Conservation (phyloP, 2,329 filamentous ascomycete species). For the Xylariaceae sp. region DNA sequence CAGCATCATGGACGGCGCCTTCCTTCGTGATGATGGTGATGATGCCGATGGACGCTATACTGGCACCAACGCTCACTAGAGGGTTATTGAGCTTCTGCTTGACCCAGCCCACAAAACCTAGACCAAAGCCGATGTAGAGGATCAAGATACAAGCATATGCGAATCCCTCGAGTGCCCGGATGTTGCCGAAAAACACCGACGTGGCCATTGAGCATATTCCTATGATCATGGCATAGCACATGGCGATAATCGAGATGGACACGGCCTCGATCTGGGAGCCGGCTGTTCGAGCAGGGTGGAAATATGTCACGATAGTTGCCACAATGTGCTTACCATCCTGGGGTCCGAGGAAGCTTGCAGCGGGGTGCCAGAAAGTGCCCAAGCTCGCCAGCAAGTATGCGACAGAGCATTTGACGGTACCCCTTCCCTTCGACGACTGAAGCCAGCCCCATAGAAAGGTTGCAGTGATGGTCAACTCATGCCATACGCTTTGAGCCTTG, state of each 20-base stretch:
- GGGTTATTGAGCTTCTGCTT: conserved; percentile 75
- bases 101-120: conserved; percentile 84
- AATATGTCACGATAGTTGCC: conserved; percentile 90
- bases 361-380: conserved; percentile 71
- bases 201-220: conserved; percentile 84
- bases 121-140: conserved; percentile 76
- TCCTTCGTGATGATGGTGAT: conserved; percentile 91
- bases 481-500: conserved; percentile 31
- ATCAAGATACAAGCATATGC: conserved; percentile 76
- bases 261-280: conserved; percentile 88
- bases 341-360: conserved; percentile 69
- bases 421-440: conserved; percentile 66
- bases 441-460: conserved; percentile 53
- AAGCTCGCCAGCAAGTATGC: conserved; percentile 83
- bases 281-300: conserved; percentile 78
- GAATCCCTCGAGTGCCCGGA: conserved; percentile 58
- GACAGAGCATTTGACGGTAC: conserved; percentile 83
- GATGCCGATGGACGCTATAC: conserved; percentile 78
- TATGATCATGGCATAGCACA: conserved; percentile 70
- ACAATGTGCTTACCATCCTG: conserved; percentile 93
- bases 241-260: conserved; percentile 68
- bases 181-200: conserved; percentile 68
- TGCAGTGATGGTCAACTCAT: conserved; percentile 37
- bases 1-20: conserved; percentile 74
- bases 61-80: conserved; percentile 78